Percentiles rank a stretch among this genome's conserved stretches.
phyloP scores from a whole-genome alignment of 306 rosid genomes.

The Quercus robur region DNA sequence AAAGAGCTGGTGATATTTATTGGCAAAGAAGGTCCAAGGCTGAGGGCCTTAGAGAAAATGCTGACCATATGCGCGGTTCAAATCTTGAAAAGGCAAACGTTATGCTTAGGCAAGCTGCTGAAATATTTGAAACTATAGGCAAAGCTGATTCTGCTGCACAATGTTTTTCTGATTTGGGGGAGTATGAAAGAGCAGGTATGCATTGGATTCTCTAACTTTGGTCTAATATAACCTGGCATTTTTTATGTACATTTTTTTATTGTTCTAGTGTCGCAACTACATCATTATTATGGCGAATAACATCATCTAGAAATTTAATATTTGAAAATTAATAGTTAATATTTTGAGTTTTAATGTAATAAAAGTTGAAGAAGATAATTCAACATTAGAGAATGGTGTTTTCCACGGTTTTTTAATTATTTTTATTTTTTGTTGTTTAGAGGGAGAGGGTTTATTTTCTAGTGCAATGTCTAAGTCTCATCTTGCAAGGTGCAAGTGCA shows the following conservation, averaged over 20 bases:
- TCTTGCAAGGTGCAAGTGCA: too few relatives aligned
- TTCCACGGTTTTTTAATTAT: not conserved
- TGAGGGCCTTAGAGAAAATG: constrained; percentile 55
- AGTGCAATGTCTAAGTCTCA: too few relatives aligned
- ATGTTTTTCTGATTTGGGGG: constrained; percentile 65
- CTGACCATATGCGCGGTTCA: constrained; percentile 36
- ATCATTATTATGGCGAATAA: not conserved
- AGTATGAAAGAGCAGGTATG: constrained; percentile 65
- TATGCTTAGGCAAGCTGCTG: constrained; percentile 69
- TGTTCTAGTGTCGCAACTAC: not conserved
- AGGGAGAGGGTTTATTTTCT: too few relatives aligned
- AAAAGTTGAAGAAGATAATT: not conserved
- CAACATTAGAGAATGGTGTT: not conserved
- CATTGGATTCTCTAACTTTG: not conserved
- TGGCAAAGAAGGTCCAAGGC: constrained; percentile 81
- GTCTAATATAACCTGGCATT: not conserved
- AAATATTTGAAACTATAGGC: constrained; percentile 60
- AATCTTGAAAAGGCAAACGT: constrained; percentile 48
- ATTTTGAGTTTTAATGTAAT: not conserved
- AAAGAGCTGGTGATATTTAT: constrained; percentile 61
- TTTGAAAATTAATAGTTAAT: not conserved
- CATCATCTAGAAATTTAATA: not conserved
- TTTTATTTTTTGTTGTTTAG: not conserved
- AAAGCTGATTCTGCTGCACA: constrained; percentile 60
- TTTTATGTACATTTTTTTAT: not conserved